These are phyloP conservation scores for Vitis hybrid DNA, from an alignment of 177 flowering plant genomes.

Conservation along the genomic window DNA sequence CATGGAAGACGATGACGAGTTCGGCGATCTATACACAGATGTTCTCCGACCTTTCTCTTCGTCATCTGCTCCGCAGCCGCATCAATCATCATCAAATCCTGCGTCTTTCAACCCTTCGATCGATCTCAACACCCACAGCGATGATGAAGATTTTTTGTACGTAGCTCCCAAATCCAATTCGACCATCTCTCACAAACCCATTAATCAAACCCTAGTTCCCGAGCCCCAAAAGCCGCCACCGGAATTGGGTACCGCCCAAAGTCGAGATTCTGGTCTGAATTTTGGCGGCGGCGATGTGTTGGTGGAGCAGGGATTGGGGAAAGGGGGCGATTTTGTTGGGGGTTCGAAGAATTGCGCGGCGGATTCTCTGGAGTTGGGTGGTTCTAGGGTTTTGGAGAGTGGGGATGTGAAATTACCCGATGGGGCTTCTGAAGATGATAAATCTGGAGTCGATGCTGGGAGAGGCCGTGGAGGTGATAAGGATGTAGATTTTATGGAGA, in stretches of 20 bases:
- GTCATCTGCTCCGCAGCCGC: constrained; percentile 23
- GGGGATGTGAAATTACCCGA: constrained; percentile 12
- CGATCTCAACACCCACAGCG: constrained; percentile 48
- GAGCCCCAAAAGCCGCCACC: neutral
- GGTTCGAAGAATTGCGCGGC: neutral
- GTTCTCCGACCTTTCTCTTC: constrained; percentile 55
- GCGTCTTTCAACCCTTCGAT: constrained; percentile 35
- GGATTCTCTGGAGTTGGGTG: neutral
- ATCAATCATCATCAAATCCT: constrained; percentile 14
- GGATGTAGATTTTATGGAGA: constrained; percentile 16
- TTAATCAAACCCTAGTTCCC: constrained; percentile 14
- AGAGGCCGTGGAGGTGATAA: constrained; percentile 24
- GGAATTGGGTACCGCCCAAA: neutral
- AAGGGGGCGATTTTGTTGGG: constrained; percentile 10
- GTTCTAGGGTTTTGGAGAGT: constrained; percentile 32
- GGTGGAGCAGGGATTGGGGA: neutral
- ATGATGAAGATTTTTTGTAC: constrained; percentile 34
- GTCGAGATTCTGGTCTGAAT: neutral
- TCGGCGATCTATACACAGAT: constrained; percentile 97
- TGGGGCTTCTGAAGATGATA: constrained; percentile 16
- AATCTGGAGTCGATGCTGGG: constrained; percentile 9
- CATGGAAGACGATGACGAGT: constrained; percentile 95
- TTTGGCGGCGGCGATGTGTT: constrained; percentile 1
- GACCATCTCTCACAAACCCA: neutral
- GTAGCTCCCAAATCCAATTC: constrained; percentile 25